These are phyloP conservation scores for Aureobasidium leucospermi DNA, from an alignment of 2,329 filamentous ascomycete genomes.

Conservation along the genomic window DNA sequence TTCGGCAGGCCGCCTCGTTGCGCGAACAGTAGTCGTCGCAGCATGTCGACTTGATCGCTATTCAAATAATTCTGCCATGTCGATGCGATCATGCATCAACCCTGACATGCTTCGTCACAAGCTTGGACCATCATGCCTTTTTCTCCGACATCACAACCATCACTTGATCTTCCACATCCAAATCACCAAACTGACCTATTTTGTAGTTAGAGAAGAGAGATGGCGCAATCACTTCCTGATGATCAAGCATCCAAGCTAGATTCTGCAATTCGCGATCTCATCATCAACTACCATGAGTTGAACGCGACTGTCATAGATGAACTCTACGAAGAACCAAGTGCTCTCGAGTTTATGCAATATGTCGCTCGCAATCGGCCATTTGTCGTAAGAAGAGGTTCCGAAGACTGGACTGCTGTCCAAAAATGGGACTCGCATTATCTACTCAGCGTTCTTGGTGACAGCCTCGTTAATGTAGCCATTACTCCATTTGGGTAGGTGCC, in stretches of 20 bases:
- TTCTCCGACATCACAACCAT: background rate
- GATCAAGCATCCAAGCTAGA: background rate
- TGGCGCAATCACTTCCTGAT: background rate
- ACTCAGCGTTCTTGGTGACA: slow-evolving; percentile 44
- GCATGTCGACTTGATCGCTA: background rate
- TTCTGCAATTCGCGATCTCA: slow-evolving; percentile 33
- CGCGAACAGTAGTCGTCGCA: background rate
- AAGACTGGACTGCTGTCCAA: slow-evolving; percentile 54
- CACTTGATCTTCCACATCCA: background rate
- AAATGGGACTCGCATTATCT: slow-evolving; percentile 60
- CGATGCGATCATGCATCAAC: slow-evolving; percentile 3
- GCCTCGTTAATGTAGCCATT: slow-evolving; percentile 65
- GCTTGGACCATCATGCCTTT: slow-evolving; percentile 1
- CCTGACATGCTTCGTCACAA: slow-evolving; percentile 4
- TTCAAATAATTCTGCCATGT: background rate
- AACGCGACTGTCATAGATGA: slow-evolving; percentile 56
- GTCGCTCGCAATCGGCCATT: slow-evolving; percentile 70
- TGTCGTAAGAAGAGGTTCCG: slow-evolving; percentile 57
- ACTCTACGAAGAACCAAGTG: slow-evolving; percentile 57
- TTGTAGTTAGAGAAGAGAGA: background rate
- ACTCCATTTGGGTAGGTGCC: slow-evolving; percentile 60
- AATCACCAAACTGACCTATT: background rate
- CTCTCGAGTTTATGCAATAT: slow-evolving; percentile 73
- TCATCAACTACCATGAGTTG: slow-evolving; percentile 66
- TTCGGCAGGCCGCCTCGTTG: background rate